Conservation (phyloP, 169 alveolate species). For the Besnoitia besnoiti region DNA sequence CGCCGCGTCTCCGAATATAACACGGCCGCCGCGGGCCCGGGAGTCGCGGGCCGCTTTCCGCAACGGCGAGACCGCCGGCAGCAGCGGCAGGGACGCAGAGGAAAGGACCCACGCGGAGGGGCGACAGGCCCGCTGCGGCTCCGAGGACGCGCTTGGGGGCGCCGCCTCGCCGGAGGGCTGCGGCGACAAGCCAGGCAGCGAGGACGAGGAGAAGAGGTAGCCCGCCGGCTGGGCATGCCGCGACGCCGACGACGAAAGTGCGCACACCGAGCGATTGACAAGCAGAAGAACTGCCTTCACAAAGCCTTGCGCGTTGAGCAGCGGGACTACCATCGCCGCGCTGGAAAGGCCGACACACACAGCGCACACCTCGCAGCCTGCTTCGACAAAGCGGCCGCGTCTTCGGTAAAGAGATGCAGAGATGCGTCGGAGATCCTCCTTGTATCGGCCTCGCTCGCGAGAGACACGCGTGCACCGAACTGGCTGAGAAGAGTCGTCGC, state of each 20-base stretch:
- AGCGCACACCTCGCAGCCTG: neutral
- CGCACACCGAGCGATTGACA: slow-evolving; percentile 43
- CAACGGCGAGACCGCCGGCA: neutral
- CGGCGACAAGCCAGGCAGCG: neutral
- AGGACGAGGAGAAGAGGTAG: neutral
- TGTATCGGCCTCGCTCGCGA: no score
- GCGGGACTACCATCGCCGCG: slow-evolving; percentile 62
- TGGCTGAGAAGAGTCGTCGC: no score
- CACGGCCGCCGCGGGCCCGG: neutral
- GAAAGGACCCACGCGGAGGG: neutral
- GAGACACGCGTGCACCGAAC: no score
- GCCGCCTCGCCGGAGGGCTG: neutral
- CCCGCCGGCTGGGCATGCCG: neutral
- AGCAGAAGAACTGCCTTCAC: slow-evolving; percentile 65
- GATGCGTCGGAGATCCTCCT: neutral
- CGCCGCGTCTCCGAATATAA: neutral
- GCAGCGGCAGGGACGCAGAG: neutral
- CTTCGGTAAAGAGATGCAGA: neutral
- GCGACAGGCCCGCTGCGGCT: neutral
- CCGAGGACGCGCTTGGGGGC: neutral
- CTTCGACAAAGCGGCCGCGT: neutral
- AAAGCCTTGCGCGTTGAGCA: slow-evolving; percentile 61
- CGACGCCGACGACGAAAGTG: neutral
- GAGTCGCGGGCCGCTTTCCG: neutral
- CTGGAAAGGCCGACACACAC: slow-evolving; percentile 37